Conservation (phyloP, 2,329 filamentous ascomycete species). For the Cladosporium halotolerans region DNA sequence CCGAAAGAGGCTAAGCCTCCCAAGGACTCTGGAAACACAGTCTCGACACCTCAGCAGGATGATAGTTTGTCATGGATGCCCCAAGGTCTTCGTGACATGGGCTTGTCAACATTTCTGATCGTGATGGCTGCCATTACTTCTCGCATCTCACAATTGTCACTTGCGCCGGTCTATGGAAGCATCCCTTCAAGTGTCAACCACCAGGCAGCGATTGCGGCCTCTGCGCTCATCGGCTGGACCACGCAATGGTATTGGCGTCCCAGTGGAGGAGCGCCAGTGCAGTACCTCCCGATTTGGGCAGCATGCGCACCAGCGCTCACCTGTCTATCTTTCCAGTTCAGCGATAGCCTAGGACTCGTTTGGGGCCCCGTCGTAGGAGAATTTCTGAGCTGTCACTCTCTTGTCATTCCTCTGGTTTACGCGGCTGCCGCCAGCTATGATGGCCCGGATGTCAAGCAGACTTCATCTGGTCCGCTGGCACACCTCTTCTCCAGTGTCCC, state of each 20-base stretch:
- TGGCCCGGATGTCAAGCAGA: constrained; percentile 5
- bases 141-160: constrained; percentile 64
- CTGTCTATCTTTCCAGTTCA: constrained; percentile 62
- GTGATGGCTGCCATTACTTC: constrained; percentile 57
- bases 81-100: constrained; percentile 31
- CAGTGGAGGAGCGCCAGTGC: constrained; percentile 32
- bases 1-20: neutral
- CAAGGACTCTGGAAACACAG: neutral
- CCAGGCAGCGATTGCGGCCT: constrained; percentile 54
- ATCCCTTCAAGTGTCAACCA: constrained; percentile 73
- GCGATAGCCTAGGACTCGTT: constrained; percentile 58
- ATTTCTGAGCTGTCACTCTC: constrained; percentile 58
- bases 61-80: neutral
- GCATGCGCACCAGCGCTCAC: constrained; percentile 70
- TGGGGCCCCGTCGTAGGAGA: constrained; percentile 74
- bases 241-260: constrained; percentile 45
- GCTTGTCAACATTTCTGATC: neutral
- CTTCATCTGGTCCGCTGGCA: constrained; percentile 42
- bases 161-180: constrained; percentile 84
- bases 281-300: constrained; percentile 66
- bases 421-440: constrained; percentile 28
- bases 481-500: constrained; percentile 26
- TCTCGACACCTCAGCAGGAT: neutral
- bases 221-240: constrained; percentile 66
- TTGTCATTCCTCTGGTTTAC: constrained; percentile 36